Evolutionary conservation across 805 yeast species (phyloP).

Genomic region (Suhomyces sp.): DNA sequence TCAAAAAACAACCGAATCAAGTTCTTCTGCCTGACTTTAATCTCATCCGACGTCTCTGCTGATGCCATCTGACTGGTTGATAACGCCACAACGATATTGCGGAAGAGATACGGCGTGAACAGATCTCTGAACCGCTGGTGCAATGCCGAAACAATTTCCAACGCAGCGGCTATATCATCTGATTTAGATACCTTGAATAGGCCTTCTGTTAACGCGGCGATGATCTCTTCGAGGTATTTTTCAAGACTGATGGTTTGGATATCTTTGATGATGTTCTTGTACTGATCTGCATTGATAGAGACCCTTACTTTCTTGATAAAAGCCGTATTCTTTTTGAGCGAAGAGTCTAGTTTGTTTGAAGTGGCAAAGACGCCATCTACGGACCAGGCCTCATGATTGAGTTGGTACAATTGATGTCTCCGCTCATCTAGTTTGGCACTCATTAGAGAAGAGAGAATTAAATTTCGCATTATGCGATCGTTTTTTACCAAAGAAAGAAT

Average conservation of each 20-base stretch:
- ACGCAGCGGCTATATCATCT: slow-evolving; percentile 60
- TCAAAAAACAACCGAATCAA: slow-evolving; percentile 55
- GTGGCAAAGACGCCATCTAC: slow-evolving; percentile 31
- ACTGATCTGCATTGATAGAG: slow-evolving; percentile 52
- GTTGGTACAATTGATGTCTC: slow-evolving; percentile 29
- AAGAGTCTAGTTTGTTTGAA: slow-evolving; percentile 55
- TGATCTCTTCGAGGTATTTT: slow-evolving; percentile 71
- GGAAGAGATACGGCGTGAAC: slow-evolving; percentile 45
- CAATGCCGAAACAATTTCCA: slow-evolving; percentile 64
- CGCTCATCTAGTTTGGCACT: slow-evolving; percentile 4
- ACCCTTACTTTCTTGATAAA: slow-evolving; percentile 68
- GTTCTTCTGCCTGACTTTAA: slow-evolving; percentile 37
- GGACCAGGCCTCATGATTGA: slow-evolving; percentile 52
- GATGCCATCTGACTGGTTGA: slow-evolving; percentile 24
- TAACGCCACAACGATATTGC: slow-evolving; percentile 40
- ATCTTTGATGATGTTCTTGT: slow-evolving; percentile 52
- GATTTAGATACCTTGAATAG: slow-evolving; percentile 47
- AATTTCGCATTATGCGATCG: not conserved
- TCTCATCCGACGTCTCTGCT: slow-evolving; percentile 40
- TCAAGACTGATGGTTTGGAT: slow-evolving; percentile 60
- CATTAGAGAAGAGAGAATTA: not conserved
- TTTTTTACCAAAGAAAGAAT: too few relatives aligned
- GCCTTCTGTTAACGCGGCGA: slow-evolving; percentile 61
- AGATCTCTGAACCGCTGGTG: slow-evolving; percentile 66
- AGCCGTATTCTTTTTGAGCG: slow-evolving; percentile 78